phyloP scores from a whole-genome alignment of 257 asterid genomes.

The Fraxinus cuspidata region DNA sequence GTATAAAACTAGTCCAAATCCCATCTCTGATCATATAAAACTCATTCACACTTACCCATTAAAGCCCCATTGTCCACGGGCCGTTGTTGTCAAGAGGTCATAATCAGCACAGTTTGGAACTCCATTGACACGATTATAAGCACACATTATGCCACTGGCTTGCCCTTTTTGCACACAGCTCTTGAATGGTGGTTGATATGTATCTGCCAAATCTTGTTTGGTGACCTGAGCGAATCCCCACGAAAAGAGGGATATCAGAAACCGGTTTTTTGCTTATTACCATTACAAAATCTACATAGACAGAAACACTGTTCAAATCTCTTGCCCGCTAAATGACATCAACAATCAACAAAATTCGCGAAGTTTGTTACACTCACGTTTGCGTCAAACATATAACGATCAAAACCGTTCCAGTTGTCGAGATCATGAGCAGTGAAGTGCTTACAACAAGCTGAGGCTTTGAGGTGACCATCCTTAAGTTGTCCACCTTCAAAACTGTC shows the following conservation, averaged over 20 bases:
- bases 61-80: constrained; percentile 71
- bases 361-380: constrained; percentile 28
- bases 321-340: background rate
- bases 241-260: background rate
- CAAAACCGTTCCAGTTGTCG: constrained; percentile 67
- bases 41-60: constrained; percentile 43
- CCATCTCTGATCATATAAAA: background rate
- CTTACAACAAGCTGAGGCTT: constrained; percentile 79
- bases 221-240: constrained; percentile 41
- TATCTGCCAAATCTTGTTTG: constrained; percentile 70
- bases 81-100: constrained; percentile 49
- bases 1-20: background rate
- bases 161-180: constrained; percentile 59
- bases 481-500: constrained; percentile 62
- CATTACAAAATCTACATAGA: background rate
- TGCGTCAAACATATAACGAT: constrained; percentile 60
- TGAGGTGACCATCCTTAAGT: constrained; percentile 43
- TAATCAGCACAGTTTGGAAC: constrained; percentile 68
- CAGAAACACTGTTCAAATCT: background rate
- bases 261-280: background rate
- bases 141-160: constrained; percentile 74
- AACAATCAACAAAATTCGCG: background rate
- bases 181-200: constrained; percentile 72
- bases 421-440: constrained; percentile 77
- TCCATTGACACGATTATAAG: constrained; percentile 69